Evolutionary conservation across 148 eudicot genomes (phyloP).

Genomic region (Arctostaphylos glauca): DNA sequence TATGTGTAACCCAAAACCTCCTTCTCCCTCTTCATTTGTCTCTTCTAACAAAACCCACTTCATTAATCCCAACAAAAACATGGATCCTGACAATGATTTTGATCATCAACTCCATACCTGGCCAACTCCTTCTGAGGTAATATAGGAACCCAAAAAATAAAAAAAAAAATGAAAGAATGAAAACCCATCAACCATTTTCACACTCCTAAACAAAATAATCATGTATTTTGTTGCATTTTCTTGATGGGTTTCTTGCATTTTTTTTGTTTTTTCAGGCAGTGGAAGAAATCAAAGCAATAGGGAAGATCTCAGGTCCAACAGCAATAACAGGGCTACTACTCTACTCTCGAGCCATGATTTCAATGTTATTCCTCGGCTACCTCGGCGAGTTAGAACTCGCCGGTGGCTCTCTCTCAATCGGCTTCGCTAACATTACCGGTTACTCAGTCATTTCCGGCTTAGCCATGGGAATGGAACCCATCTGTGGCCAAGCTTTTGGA

Average conservation of each 20-base stretch:
- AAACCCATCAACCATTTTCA: neutral
- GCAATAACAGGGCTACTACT: slow-evolving; percentile 69
- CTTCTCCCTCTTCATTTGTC: slow-evolving; percentile 8
- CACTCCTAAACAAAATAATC: neutral
- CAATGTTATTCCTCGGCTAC: slow-evolving; percentile 92
- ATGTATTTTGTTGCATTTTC: slow-evolving; percentile 13
- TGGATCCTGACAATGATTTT: slow-evolving; percentile 31
- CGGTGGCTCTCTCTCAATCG: slow-evolving; percentile 83
- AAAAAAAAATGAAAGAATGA: neutral
- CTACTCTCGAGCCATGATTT: slow-evolving; percentile 88
- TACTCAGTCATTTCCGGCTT: slow-evolving; percentile 87
- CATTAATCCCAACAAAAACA: slow-evolving; percentile 31
- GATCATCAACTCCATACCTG: slow-evolving; percentile 49
- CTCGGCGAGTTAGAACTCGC: slow-evolving; percentile 89
- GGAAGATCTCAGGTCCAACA: slow-evolving; percentile 87
- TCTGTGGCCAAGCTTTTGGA: slow-evolving; percentile 92
- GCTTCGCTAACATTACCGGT: slow-evolving; percentile 95
- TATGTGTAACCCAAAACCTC: slow-evolving; percentile 7
- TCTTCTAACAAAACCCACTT: slow-evolving; percentile 44
- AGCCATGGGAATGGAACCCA: slow-evolving; percentile 99
- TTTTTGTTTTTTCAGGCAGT: slow-evolving; percentile 39
- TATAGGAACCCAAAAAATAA: neutral
- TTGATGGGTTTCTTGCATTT: neutral
- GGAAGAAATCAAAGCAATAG: slow-evolving; percentile 77
- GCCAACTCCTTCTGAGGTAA: slow-evolving; percentile 74